These are phyloP conservation scores for Paracoccidioides brasiliensis DNA, from an alignment of 2,329 filamentous ascomycete species.

Conservation along the genomic window DNA sequence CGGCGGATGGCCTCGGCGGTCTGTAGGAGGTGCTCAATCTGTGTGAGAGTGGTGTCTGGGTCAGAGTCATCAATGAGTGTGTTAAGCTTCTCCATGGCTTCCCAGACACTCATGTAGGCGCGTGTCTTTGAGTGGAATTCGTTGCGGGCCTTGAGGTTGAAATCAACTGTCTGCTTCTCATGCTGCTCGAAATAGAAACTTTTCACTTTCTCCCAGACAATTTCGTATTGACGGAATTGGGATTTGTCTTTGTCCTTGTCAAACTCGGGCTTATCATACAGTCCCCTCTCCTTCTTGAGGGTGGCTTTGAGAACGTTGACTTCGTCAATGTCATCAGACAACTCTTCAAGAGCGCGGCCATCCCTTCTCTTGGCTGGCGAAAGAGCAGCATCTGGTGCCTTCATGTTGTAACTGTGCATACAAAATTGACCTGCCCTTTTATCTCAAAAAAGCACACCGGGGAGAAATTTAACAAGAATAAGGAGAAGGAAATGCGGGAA, in stretches of 20 bases:
- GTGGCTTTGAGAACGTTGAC: slow-evolving; percentile 48
- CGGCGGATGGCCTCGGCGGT: slow-evolving; percentile 78
- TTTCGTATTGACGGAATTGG: slow-evolving; percentile 69
- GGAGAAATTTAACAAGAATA: not conserved
- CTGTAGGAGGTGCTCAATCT: slow-evolving; percentile 83
- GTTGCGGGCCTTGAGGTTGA: slow-evolving; percentile 70
- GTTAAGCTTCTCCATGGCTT: slow-evolving; percentile 87
- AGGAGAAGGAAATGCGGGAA: not conserved
- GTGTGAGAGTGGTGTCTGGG: slow-evolving; percentile 72
- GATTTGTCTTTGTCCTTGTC: slow-evolving; percentile 66
- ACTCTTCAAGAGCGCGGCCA: slow-evolving; percentile 5
- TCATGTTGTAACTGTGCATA: slow-evolving; percentile 1
- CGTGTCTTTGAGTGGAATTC: slow-evolving; percentile 54
- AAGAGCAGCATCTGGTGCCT: slow-evolving; percentile 4
- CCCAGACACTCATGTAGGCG: slow-evolving; percentile 72
- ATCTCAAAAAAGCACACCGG: not conserved
- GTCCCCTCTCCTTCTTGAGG: slow-evolving; percentile 29
- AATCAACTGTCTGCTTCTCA: slow-evolving; percentile 46
- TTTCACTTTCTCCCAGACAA: slow-evolving; percentile 72
- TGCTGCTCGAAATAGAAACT: slow-evolving; percentile 67
- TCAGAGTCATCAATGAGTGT: slow-evolving; percentile 83
- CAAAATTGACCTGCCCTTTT: not conserved
- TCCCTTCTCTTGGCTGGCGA: not conserved
- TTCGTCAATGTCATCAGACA: slow-evolving; percentile 43
- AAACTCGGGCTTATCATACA: slow-evolving; percentile 50